phyloP scores from a whole-genome alignment of 2,329 filamentous ascomycete species.

The Trematosphaeria pertusa region DNA sequence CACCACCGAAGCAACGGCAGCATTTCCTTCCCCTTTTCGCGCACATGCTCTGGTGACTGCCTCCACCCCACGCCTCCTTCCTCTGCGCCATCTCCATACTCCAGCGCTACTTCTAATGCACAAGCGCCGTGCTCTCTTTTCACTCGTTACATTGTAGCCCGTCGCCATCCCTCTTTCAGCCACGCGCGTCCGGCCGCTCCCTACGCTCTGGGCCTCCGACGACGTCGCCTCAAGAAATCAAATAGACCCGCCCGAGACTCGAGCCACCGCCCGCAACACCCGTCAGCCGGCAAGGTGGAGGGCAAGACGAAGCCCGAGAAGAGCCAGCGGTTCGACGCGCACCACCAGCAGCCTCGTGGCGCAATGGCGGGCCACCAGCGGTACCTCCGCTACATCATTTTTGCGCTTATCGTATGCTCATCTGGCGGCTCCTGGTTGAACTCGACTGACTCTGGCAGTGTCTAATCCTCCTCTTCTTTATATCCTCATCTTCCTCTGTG shows the following conservation, averaged over 20 bases:
- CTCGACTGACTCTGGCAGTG: slow-evolving; percentile 51
- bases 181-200: slow-evolving; percentile 3
- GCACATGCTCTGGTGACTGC: slow-evolving; percentile 1
- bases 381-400: slow-evolving; percentile 75
- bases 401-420: slow-evolving; percentile 79
- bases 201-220: slow-evolving; percentile 12
- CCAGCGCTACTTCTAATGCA: slow-evolving; percentile 1
- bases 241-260: slow-evolving; percentile 8
- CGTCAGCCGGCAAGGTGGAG: slow-evolving; percentile 37
- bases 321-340: slow-evolving; percentile 23
- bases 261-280: slow-evolving; percentile 11
- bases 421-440: neutral
- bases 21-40: slow-evolving; percentile 3
- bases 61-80: slow-evolving; percentile 13
- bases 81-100: slow-evolving; percentile 11
- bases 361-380: slow-evolving; percentile 75
- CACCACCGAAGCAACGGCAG: neutral
- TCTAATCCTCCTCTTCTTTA: slow-evolving; percentile 80
- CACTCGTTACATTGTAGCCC: neutral
- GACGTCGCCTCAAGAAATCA: slow-evolving; percentile 23
- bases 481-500: slow-evolving; percentile 68
- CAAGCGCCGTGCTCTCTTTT: neutral
- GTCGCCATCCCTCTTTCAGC: slow-evolving; percentile 6
- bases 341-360: slow-evolving; percentile 52
- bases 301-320: slow-evolving; percentile 27